phyloP scores from a whole-genome alignment of 2,329 filamentous ascomycete species.

The Fusarium redolens region DNA sequence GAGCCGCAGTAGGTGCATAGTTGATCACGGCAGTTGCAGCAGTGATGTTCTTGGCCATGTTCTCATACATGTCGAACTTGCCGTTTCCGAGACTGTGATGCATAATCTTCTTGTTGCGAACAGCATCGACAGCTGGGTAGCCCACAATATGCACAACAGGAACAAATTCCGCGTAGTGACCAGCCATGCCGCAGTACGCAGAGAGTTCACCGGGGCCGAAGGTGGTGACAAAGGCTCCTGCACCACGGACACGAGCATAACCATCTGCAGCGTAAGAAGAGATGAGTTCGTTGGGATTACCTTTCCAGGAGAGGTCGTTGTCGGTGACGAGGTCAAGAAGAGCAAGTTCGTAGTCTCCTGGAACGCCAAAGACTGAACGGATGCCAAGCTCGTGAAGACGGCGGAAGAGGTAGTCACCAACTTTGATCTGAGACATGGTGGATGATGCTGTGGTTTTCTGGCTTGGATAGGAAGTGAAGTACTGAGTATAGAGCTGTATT shows the following conservation, averaged over 20 bases:
- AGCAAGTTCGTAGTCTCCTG: background rate
- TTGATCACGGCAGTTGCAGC: background rate
- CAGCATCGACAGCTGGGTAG: background rate
- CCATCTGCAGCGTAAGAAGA: background rate
- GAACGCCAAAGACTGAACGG: background rate
- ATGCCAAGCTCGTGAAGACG: background rate
- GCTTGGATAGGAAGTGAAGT: background rate
- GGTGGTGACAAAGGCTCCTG: background rate
- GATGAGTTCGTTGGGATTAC: background rate
- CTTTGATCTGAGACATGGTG: background rate
- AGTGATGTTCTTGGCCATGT: background rate
- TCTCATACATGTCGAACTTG: background rate
- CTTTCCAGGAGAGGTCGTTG: conserved; percentile 1
- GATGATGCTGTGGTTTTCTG: background rate
- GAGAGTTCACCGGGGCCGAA: background rate
- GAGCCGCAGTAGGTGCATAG: background rate
- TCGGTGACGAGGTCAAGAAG: background rate
- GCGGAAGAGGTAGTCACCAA: conserved; percentile 9
- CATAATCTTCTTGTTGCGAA: background rate
- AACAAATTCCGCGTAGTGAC: background rate
- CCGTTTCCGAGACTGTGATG: conserved; percentile 4
- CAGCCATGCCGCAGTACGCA: background rate
- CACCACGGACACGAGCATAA: background rate
- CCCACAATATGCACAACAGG: background rate
- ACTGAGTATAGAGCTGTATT: background rate